phyloP scores from a whole-genome alignment of 1,284 basidiomycete species.

The Pisolithus thermaeus region DNA sequence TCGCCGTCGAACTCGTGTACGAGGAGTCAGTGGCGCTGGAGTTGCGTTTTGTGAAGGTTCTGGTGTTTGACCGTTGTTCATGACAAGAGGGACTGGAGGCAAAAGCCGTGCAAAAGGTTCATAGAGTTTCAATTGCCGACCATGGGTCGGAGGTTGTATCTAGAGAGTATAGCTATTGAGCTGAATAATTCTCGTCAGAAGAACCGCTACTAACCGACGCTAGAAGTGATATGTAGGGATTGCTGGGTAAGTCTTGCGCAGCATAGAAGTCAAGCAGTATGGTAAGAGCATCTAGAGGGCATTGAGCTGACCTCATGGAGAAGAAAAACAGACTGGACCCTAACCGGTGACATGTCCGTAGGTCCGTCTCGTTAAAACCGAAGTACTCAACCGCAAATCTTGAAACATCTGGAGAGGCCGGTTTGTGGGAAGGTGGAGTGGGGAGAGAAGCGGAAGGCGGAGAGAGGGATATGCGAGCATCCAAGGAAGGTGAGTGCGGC shows the following conservation, averaged over 20 bases:
- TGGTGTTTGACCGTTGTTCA: slow-evolving; percentile 44
- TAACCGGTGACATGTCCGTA: slow-evolving; percentile 54
- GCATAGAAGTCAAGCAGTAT: slow-evolving; percentile 71
- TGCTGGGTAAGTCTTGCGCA: slow-evolving; percentile 47
- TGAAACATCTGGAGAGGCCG: slow-evolving; percentile 61
- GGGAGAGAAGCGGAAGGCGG: slow-evolving; percentile 61
- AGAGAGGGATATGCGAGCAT: slow-evolving; percentile 59
- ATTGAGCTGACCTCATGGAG: slow-evolving; percentile 9
- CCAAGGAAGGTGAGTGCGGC: slow-evolving; percentile 63
- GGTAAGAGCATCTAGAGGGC: slow-evolving; percentile 47
- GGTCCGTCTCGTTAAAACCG: slow-evolving; percentile 52
- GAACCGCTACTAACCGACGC: slow-evolving; percentile 38
- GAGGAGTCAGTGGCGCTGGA: slow-evolving; percentile 38
- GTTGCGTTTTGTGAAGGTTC: slow-evolving; percentile 52
- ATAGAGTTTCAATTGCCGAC: slow-evolving; percentile 20
- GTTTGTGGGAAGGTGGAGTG: slow-evolving; percentile 70
- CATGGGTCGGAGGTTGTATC: slow-evolving; percentile 25
- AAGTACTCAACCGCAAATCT: slow-evolving; percentile 64
- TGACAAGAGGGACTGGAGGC: slow-evolving; percentile 19
- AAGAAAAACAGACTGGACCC: slow-evolving; percentile 8
- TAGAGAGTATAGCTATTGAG: slow-evolving; percentile 9
- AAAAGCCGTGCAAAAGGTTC: slow-evolving; percentile 28
- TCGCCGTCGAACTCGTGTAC: slow-evolving; percentile 13
- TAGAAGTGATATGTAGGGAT: slow-evolving; percentile 46
- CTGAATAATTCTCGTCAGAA: slow-evolving; percentile 3